These are phyloP conservation scores for Martiniozyma asiatica DNA, from an alignment of 1,139 yeast genomes.

Conservation along the genomic window DNA sequence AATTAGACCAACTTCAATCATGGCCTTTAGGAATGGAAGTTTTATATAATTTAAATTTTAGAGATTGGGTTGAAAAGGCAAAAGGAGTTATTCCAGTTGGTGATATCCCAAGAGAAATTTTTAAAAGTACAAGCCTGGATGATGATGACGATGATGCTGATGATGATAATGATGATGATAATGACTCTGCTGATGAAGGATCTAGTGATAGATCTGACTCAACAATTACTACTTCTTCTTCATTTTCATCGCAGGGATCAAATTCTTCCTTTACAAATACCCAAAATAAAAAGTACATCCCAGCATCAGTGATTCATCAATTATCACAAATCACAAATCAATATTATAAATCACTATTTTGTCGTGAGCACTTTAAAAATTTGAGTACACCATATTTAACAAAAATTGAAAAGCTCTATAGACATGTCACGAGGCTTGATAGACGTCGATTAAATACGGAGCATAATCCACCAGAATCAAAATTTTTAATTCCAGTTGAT, in stretches of 20 bases:
- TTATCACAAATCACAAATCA: conserved; percentile 1
- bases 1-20: conserved; percentile 38
- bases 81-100: conserved; percentile 1
- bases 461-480: conserved; percentile 10
- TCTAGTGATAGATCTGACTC: conserved; percentile 3
- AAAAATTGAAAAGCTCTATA: conserved; percentile 7
- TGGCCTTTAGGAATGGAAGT: conserved; percentile 52
- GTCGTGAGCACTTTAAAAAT: conserved; percentile 2
- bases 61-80: conserved; percentile 11
- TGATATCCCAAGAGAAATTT: conserved; percentile 2
- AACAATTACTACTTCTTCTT: conserved; percentile 7
- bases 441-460: conserved; percentile 5
- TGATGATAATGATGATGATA: too few relatives aligned
- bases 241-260: too few relatives aligned
- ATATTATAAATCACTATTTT: not conserved
- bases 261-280: too few relatives aligned
- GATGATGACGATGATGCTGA: too few relatives aligned
- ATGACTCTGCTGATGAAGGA: not conserved
- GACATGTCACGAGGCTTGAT: conserved; percentile 7
- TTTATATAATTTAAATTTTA: conserved; percentile 18
- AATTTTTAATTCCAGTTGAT: conserved; percentile 4
- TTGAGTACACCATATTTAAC: conserved; percentile 4
- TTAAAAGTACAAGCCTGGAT: conserved; percentile 1
- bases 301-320: too few relatives aligned
- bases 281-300: too few relatives aligned